A percentile compares a stretch with the other conserved stretches of the same genome.
Evolutionary conservation across 176 grass and related monocot genomes (phyloP).

Genomic region (Elaeis guineensis): DNA sequence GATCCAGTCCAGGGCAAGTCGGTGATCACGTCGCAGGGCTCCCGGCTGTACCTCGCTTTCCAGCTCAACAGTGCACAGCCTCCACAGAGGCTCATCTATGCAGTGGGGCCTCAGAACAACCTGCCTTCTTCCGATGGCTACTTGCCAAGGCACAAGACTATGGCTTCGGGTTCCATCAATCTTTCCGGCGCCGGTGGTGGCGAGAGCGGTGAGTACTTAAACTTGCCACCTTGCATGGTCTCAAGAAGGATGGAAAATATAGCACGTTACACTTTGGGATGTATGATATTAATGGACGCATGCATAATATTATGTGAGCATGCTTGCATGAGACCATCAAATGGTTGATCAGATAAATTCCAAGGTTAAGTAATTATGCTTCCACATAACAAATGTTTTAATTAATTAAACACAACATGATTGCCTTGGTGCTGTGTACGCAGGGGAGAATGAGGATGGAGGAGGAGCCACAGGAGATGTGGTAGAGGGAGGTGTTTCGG

Average conservation of each 20-base stretch:
- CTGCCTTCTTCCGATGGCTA: conserved; percentile 28
- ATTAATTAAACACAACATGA: too few species aligned
- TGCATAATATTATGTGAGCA: too few species aligned
- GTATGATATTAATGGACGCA: too few species aligned
- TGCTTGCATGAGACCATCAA: too few species aligned
- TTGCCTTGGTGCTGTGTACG: too few species aligned
- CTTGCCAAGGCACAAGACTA: conserved; percentile 31
- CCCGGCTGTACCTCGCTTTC: conserved; percentile 65
- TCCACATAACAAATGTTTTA: too few species aligned
- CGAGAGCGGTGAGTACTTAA: too few species aligned
- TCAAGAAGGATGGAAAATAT: too few species aligned
- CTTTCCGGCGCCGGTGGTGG: conserved; percentile 8
- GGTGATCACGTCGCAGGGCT: conserved; percentile 21
- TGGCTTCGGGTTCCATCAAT: conserved; percentile 32
- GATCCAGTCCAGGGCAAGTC: conserved; percentile 40
- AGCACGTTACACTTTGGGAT: too few species aligned
- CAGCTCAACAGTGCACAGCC: conserved; percentile 46
- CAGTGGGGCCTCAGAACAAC: conserved; percentile 35
- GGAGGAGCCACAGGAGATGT: neutral
- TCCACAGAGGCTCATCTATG: conserved; percentile 55
- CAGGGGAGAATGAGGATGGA: neutral
- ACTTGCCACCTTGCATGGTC: too few species aligned
- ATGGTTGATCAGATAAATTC: too few species aligned
- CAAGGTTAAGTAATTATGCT: too few species aligned
- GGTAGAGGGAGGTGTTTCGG: neutral